Evolutionary conservation across 139 green algal genomes (phyloP), one percentile per base, ranked within the genome.

Genomic region (Klebsormidium nitens): DNA sequence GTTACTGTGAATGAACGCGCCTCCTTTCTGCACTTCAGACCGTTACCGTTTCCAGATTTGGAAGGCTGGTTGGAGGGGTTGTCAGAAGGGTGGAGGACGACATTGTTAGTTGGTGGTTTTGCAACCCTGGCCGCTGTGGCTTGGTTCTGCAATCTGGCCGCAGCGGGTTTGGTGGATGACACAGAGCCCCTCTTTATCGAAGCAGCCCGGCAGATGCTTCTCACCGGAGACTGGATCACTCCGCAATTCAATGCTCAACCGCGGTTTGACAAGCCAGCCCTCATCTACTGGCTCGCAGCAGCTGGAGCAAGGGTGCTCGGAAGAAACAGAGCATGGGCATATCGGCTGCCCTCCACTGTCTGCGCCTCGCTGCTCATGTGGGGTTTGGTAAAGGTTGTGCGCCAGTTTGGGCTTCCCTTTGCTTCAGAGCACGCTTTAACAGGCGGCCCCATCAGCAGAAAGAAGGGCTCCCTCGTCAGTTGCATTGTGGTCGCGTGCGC

Each of bases 161-260:
- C 71, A 3, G 40, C 47, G 8, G 74, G 75, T 32, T 40, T 81
- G 2, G 40, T 81, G n/a, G 75, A 81, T 47, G 75, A 81, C 75
- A 81, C 75, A 5, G 75, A 81, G 69, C 75, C 75, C 2, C 59
- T 81, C 8, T 81, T 81, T n/a, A 69, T 56, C 5, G 75, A 81
- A 31, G 75, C 75, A 4, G 58, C 75, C 11, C 32, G 69, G 26
- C 75, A 81, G 49, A 81, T 81, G 75, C 28, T 76, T 35, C 23
- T 78, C 31, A 81, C 75, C 3, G 75, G 75, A 17, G 75, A 81
- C 64, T 81, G 52, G 52, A 31, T 81, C n/a, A 81, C 75, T 6
- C 75, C 75, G 3, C 75, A 81, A 59, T 81, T 81, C 69, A 81
- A 81, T 44, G 75, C 32, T 1, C 62, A 74, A 6, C 69, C 75